Evolutionary conservation across 2,329 filamentous ascomycete genomes (phyloP).

Genomic region (Phyllosticta citribraziliensis): DNA sequence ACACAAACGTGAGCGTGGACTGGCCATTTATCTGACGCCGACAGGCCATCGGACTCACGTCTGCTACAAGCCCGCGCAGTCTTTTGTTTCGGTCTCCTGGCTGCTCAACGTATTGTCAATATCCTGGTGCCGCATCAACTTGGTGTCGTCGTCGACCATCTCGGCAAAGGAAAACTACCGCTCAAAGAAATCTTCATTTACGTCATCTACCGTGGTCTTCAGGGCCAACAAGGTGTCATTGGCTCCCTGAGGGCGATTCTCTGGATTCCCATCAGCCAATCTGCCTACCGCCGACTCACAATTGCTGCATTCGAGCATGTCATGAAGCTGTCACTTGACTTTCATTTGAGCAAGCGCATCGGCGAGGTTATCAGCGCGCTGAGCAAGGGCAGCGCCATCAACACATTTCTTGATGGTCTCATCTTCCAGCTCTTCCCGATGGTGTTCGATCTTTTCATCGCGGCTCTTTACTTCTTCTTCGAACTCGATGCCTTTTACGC

Average conservation of each 20-base stretch:
- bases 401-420: slow-evolving; percentile 47
- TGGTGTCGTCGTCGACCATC: slow-evolving; percentile 31
- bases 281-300: slow-evolving; percentile 34
- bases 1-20: no score
- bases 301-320: slow-evolving; percentile 41
- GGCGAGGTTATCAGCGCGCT: slow-evolving; percentile 44
- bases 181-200: slow-evolving; percentile 37
- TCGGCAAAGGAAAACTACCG: slow-evolving; percentile 34
- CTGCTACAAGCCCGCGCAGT: slow-evolving; percentile 34
- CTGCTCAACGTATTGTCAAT: slow-evolving; percentile 37
- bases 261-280: slow-evolving; percentile 41
- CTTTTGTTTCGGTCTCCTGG: slow-evolving; percentile 32
- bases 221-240: slow-evolving; percentile 37
- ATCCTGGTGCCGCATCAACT: slow-evolving; percentile 36
- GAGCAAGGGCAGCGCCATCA: slow-evolving; percentile 39
- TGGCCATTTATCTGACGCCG: slow-evolving; percentile 8
- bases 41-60: slow-evolving; percentile 35
- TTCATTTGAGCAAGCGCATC: slow-evolving; percentile 43
- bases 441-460: slow-evolving; percentile 50
- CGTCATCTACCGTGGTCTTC: slow-evolving; percentile 35
- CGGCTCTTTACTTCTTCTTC: slow-evolving; percentile 50
- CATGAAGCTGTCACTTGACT: slow-evolving; percentile 38
- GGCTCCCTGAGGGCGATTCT: slow-evolving; percentile 35
- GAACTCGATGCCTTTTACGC: slow-evolving; percentile 55
- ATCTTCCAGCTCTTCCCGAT: slow-evolving; percentile 51